Conservation (phyloP, 352 stramenopile genomes). For the Phytophthora boehmeriae region DNA sequence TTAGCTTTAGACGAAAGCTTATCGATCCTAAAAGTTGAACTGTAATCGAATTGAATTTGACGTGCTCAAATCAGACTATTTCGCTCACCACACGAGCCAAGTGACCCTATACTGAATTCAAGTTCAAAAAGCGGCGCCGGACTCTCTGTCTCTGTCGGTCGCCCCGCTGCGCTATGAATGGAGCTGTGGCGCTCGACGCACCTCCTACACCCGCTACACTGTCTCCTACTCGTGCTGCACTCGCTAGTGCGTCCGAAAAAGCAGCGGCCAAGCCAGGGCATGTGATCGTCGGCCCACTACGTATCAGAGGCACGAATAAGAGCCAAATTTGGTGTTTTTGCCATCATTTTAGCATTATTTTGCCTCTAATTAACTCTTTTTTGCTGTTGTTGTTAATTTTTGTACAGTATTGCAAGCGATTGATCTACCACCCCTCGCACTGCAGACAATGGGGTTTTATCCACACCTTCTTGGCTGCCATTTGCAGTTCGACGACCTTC, state of each 20-base stretch:
- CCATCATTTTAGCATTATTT: slow-evolving; percentile 5
- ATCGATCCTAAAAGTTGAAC: no score
- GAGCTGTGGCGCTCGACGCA: slow-evolving; percentile 18
- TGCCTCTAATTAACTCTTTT: not conserved
- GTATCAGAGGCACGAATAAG: slow-evolving; percentile 56
- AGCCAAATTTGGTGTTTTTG: not conserved
- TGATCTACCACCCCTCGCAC: slow-evolving; percentile 47
- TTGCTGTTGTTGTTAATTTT: slow-evolving; percentile 5
- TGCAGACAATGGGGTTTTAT: slow-evolving; percentile 20
- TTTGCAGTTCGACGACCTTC: slow-evolving; percentile 33
- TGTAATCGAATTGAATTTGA: no score
- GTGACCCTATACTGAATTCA: no score
- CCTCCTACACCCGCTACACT: slow-evolving; percentile 25
- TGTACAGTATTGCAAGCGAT: slow-evolving; percentile 52
- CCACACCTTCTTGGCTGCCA: slow-evolving; percentile 58
- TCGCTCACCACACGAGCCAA: no score
- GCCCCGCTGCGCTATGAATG: slow-evolving; percentile 23
- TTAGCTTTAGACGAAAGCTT: no score
- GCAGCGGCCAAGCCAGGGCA: slow-evolving; percentile 52
- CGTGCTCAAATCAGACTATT: no score
- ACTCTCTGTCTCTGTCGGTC: not conserved
- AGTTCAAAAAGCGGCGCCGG: not conserved
- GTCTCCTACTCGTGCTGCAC: slow-evolving; percentile 53
- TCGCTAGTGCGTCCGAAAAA: slow-evolving; percentile 58
- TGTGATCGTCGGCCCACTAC: slow-evolving; percentile 50